phyloP scores from a whole-genome alignment of 176 grass and related monocot species.

The Carex pumila region DNA sequence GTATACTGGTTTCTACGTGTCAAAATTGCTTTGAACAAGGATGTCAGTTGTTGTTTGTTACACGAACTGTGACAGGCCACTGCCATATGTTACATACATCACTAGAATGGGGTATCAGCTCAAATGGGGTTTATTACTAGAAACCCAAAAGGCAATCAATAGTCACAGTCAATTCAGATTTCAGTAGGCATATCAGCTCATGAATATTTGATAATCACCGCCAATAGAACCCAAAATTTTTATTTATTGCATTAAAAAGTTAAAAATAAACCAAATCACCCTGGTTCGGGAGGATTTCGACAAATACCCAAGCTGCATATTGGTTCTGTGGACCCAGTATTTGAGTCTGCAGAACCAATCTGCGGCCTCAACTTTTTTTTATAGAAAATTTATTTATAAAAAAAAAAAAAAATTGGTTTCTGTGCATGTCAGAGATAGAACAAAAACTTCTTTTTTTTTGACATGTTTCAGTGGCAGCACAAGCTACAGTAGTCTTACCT shows the following conservation, averaged over 20 bases:
- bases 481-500: slow-evolving; percentile 17
- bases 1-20: not conserved
- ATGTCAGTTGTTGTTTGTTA: not conserved
- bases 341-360: too few relatives aligned
- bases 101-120: not conserved
- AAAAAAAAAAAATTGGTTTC: too few relatives aligned
- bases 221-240: not conserved
- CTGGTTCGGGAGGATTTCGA: too few relatives aligned
- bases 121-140: not conserved
- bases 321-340: too few relatives aligned
- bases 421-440: too few relatives aligned
- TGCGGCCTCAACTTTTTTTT: too few relatives aligned
- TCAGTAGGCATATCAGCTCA: not conserved
- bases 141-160: not conserved
- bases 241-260: too few relatives aligned
- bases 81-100: not conserved
- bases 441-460: too few relatives aligned
- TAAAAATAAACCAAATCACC: too few relatives aligned
- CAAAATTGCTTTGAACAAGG: not conserved
- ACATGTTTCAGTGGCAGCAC: slow-evolving; percentile 6
- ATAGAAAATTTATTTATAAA: too few relatives aligned
- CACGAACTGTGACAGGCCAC: not conserved
- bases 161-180: not conserved
- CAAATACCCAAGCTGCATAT: too few relatives aligned
- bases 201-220: not conserved